Evolutionary conservation across 2,329 filamentous ascomycete genomes (phyloP).

Genomic region (Taxawa tesnikishii): DNA sequence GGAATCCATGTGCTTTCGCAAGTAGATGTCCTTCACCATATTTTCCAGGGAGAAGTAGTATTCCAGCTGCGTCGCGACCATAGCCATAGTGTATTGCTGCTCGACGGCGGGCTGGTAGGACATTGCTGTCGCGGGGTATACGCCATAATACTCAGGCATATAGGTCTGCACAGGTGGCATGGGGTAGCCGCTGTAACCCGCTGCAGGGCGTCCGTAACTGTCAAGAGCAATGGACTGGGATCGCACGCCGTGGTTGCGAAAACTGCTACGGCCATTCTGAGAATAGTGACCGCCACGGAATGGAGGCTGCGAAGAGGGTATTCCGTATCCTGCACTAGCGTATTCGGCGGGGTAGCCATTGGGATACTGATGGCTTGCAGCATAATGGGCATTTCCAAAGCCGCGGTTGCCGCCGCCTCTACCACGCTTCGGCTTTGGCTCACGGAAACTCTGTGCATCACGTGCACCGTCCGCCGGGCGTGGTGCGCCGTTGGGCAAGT

Average conservation of each 20-base stretch:
- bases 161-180: slow-evolving; percentile 11
- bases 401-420: slow-evolving; percentile 20
- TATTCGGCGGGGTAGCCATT: slow-evolving; percentile 14
- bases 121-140: slow-evolving; percentile 45
- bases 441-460: slow-evolving; percentile 1
- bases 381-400: slow-evolving; percentile 18
- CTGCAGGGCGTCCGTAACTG: slow-evolving; percentile 32
- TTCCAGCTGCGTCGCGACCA: slow-evolving; percentile 53
- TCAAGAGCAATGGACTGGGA: slow-evolving; percentile 51
- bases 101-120: slow-evolving; percentile 48
- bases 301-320: slow-evolving; percentile 15
- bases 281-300: slow-evolving; percentile 17
- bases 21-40: slow-evolving; percentile 80
- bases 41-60: slow-evolving; percentile 98
- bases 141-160: slow-evolving; percentile 35
- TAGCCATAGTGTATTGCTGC: slow-evolving; percentile 41
- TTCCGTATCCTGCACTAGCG: slow-evolving; percentile 10
- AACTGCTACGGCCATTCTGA: slow-evolving; percentile 27
- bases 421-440: slow-evolving; percentile 12
- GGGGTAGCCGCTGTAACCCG: slow-evolving; percentile 17
- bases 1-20: slow-evolving; percentile 86
- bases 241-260: slow-evolving; percentile 38
- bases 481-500: not conserved
- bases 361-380: slow-evolving; percentile 16
- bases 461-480: slow-evolving; percentile 7